Conservation (phyloP, 306 rosid genomes). For the Ormosia emarginata region DNA sequence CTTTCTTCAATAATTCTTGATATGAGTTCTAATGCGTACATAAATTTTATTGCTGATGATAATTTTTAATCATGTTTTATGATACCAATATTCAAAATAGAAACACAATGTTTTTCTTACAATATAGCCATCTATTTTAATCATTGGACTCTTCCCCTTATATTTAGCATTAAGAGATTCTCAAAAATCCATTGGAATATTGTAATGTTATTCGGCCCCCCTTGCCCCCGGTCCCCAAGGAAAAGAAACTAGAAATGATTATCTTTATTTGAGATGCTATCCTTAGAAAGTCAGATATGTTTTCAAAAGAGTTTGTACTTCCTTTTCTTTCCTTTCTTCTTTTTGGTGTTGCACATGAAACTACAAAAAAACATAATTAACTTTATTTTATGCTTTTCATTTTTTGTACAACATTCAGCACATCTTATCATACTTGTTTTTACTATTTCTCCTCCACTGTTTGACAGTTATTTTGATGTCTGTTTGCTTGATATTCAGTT, state of each 20-base stretch:
- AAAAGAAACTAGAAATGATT: neutral
- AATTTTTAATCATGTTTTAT: neutral
- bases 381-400: neutral
- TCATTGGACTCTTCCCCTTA: neutral
- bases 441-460: constrained; percentile 4
- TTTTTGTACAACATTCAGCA: neutral
- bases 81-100: neutral
- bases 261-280: constrained; percentile 1
- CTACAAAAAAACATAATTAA: neutral
- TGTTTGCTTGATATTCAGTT: constrained; percentile 18
- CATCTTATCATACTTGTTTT: constrained; percentile 21
- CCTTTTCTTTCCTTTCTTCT: neutral
- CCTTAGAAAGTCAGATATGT: neutral
- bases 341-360: neutral
- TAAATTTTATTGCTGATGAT: constrained; percentile 1
- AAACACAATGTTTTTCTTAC: neutral
- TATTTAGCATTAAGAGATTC: neutral
- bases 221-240: neutral
- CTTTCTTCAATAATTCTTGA: constrained; percentile 36
- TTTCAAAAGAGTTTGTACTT: neutral
- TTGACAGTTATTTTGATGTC: neutral
- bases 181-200: neutral
- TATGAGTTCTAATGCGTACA: neutral
- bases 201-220: neutral
- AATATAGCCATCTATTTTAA: neutral